Conservation (phyloP, 305 asterid species). For the Fraxinus ornus region DNA sequence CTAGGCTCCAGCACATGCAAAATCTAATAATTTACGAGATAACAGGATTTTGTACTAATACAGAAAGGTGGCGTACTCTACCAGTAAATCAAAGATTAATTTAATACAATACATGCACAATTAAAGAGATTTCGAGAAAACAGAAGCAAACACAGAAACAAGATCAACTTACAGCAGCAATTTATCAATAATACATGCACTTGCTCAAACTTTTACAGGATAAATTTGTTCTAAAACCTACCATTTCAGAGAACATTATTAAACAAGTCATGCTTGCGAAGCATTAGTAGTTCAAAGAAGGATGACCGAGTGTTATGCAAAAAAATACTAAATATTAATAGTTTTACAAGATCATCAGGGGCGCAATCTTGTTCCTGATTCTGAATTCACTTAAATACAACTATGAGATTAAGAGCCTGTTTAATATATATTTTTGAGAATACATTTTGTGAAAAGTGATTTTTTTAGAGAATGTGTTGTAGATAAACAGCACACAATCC, state of each 20-base stretch:
- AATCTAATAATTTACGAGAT: background rate
- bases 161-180: background rate
- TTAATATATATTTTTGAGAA: background rate
- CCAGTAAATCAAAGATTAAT: background rate
- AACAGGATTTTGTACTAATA: background rate
- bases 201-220: background rate
- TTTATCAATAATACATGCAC: background rate
- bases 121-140: background rate
- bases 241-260: background rate
- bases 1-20: background rate
- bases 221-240: background rate
- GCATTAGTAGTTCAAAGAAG: background rate
- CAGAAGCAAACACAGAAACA: constrained; percentile 1
- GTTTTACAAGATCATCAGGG: background rate
- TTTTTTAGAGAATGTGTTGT: background rate
- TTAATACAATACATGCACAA: background rate
- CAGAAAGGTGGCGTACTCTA: background rate
- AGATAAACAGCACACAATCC: constrained; percentile 2
- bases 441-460: background rate
- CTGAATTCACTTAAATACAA: background rate
- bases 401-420: background rate
- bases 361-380: background rate
- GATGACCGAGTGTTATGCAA: background rate
- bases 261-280: background rate
- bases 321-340: background rate